Conservation (phyloP, 805 yeast genomes). For the Lipomyces oligophaga region DNA sequence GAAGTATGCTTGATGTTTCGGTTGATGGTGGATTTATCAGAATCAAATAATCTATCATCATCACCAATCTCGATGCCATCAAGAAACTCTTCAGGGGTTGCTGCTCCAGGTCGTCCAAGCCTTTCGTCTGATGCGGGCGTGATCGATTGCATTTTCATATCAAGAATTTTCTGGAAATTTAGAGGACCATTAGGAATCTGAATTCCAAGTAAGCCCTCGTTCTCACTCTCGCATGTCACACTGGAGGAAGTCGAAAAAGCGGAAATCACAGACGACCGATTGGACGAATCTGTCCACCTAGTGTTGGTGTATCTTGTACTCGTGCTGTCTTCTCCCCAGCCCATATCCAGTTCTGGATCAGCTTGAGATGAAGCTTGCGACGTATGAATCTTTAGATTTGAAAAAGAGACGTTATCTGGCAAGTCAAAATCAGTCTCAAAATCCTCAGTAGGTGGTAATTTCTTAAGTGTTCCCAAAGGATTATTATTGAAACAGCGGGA, state of each 20-base stretch:
- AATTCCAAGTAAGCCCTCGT: conserved; percentile 22
- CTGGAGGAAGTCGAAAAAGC: conserved; percentile 26
- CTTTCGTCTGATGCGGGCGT: conserved; percentile 1
- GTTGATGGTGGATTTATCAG: conserved; percentile 17
- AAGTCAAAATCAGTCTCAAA: conserved; percentile 23
- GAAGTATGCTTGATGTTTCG: conserved; percentile 10
- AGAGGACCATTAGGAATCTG: conserved; percentile 25
- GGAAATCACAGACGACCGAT: conserved; percentile 23
- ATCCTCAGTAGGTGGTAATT: conserved; percentile 3
- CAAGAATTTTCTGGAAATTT: conserved; percentile 19
- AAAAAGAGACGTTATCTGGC: conserved; percentile 12
- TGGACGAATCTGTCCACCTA: conserved; percentile 12
- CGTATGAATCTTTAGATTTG: background rate
- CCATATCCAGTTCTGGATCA: conserved; percentile 15
- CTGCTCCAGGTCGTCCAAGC: background rate
- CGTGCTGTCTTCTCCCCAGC: conserved; percentile 27
- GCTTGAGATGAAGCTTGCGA: conserved; percentile 11
- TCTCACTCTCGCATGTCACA: conserved; percentile 26
- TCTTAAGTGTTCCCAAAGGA: background rate
- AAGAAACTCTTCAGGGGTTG: conserved; percentile 17
- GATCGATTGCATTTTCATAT: conserved; percentile 6
- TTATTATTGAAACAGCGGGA: background rate
- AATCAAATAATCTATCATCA: conserved; percentile 19
- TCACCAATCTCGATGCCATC: conserved; percentile 27
- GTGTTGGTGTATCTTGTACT: conserved; percentile 21